phyloP scores from a whole-genome alignment of 805 yeast species.

The Wickerhamomyces chambardii region DNA sequence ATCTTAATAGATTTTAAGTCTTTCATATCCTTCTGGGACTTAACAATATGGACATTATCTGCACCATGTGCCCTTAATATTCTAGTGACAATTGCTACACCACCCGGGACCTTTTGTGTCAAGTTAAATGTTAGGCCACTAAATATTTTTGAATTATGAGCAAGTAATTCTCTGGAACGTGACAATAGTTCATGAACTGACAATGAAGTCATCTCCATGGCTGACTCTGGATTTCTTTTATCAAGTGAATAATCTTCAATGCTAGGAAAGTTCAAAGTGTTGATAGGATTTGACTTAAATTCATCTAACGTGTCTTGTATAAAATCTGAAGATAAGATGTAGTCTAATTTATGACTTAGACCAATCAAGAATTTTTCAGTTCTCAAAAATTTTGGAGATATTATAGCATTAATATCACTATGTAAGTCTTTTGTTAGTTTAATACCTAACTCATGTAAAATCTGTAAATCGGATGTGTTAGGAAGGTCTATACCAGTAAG shows the following conservation, averaged over 20 bases:
- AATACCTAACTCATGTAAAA: constrained; percentile 49
- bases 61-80: constrained; percentile 57
- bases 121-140: constrained; percentile 40
- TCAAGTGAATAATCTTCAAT: constrained; percentile 22
- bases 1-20: constrained; percentile 8
- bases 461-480: constrained; percentile 30
- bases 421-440: constrained; percentile 25
- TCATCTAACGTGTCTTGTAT: constrained; percentile 34
- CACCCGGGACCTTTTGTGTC: constrained; percentile 52
- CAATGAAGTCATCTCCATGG: constrained; percentile 17
- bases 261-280: constrained; percentile 13
- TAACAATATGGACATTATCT: constrained; percentile 19
- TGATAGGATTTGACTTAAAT: constrained; percentile 8
- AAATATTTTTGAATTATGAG: constrained; percentile 29
- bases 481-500: constrained; percentile 58
- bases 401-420: constrained; percentile 35
- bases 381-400: constrained; percentile 77
- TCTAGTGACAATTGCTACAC: constrained; percentile 41
- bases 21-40: constrained; percentile 17
- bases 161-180: constrained; percentile 6
- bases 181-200: constrained; percentile 13
- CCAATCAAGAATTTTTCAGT: constrained; percentile 82
- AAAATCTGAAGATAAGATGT: constrained; percentile 47
- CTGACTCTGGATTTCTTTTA: constrained; percentile 23
- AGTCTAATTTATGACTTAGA: constrained; percentile 41